Evolutionary conservation across 1,284 basidiomycete genomes (phyloP).

Genomic region (Trametes polyzona): DNA sequence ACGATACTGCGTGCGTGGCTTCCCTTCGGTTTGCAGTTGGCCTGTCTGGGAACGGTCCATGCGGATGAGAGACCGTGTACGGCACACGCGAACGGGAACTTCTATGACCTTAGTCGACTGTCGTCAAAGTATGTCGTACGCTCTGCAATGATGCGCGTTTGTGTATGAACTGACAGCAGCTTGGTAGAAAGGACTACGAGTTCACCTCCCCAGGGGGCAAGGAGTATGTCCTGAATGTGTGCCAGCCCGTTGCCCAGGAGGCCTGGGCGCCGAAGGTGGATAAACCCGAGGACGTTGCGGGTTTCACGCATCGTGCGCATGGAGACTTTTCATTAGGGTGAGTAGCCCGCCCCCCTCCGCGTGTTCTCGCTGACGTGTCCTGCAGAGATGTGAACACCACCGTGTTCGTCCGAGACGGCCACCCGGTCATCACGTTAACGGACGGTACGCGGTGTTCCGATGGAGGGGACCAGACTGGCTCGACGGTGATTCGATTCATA

Average conservation of each 20-base stretch:
- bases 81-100: conserved; percentile 46
- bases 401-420: conserved; percentile 52
- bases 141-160: not conserved
- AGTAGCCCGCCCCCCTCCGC: conserved; percentile 28
- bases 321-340: conserved; percentile 78
- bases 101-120: conserved; percentile 66
- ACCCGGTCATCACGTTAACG: conserved; percentile 53
- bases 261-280: conserved; percentile 59
- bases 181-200: conserved; percentile 63
- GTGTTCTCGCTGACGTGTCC: not conserved
- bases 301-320: conserved; percentile 60
- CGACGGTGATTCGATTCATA: conserved; percentile 68
- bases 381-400: conserved; percentile 64
- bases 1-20: not conserved
- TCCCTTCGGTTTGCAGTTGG: conserved; percentile 14
- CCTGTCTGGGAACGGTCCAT: conserved; percentile 5
- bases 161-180: conserved; percentile 24
- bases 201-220: conserved; percentile 51
- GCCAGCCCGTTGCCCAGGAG: conserved; percentile 57
- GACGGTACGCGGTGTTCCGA: conserved; percentile 63
- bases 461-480: conserved; percentile 52
- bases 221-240: conserved; percentile 63
- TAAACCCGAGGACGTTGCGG: conserved; percentile 60
- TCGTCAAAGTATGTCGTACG: conserved; percentile 47
- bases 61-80: conserved; percentile 45